A percentile compares a stretch with the other conserved stretches of the same genome.
phyloP scores from a whole-genome alignment of 345 rosid species.

The Triadica sebifera region DNA sequence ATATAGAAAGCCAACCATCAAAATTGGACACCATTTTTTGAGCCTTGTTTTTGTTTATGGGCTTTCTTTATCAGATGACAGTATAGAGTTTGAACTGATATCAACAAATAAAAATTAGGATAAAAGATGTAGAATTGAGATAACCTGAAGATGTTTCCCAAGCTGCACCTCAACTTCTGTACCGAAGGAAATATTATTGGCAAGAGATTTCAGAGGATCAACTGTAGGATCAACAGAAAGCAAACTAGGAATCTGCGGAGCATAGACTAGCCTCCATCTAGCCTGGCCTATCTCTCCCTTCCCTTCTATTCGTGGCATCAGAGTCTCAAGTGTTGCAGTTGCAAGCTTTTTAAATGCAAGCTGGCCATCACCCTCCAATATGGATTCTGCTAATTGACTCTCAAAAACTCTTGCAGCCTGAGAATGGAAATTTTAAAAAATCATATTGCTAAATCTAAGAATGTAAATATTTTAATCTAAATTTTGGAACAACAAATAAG shows the following conservation, averaged over 20 bases:
- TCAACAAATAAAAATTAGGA: neutral
- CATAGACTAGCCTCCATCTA: constrained; percentile 96
- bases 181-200: constrained; percentile 81
- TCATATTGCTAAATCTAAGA: constrained; percentile 5
- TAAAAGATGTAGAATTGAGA: neutral
- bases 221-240: constrained; percentile 92
- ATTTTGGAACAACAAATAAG: constrained; percentile 14
- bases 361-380: constrained; percentile 93
- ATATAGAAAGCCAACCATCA: neutral
- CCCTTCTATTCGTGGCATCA: constrained; percentile 98
- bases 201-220: constrained; percentile 91
- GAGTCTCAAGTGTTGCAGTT: constrained; percentile 82
- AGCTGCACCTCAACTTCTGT: constrained; percentile 96
- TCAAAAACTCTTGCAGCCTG: constrained; percentile 96
- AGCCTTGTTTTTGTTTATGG: neutral
- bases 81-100: neutral
- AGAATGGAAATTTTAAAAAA: constrained; percentile 13
- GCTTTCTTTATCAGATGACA: neutral
- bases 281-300: constrained; percentile 95
- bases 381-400: constrained; percentile 94
- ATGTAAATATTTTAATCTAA: neutral
- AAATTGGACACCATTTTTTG: neutral
- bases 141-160: constrained; percentile 93
- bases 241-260: constrained; percentile 97
- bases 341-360: constrained; percentile 98